phyloP scores from a whole-genome alignment of 2,329 filamentous ascomycete species.

The Colletotrichum theobromicola region DNA sequence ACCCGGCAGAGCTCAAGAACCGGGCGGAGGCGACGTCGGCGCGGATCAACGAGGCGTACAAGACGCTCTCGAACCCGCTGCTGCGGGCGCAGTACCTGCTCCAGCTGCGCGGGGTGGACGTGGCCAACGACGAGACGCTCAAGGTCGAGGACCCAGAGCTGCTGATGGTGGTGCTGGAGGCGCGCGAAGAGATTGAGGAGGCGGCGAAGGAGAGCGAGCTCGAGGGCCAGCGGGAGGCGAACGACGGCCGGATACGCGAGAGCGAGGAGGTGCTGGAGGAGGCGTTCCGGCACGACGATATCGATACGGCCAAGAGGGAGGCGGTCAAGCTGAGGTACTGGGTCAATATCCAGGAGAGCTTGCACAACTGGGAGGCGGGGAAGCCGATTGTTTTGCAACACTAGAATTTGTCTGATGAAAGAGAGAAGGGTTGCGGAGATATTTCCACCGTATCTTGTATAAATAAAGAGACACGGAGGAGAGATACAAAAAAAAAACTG shows the following conservation, averaged over 20 bases:
- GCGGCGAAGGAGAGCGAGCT: slow-evolving; percentile 72
- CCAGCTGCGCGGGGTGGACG: slow-evolving; percentile 74
- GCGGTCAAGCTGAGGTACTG: slow-evolving; percentile 85
- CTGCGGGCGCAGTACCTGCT: slow-evolving; percentile 89
- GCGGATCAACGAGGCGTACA: slow-evolving; percentile 90
- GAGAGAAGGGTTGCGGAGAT: background rate
- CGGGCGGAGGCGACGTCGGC: slow-evolving; percentile 79
- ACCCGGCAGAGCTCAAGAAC: slow-evolving; percentile 57
- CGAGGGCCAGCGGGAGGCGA: slow-evolving; percentile 62
- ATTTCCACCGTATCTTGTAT: background rate
- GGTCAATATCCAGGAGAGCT: slow-evolving; percentile 82
- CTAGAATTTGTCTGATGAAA: slow-evolving; percentile 22
- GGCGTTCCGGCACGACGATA: slow-evolving; percentile 70
- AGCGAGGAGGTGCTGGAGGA: slow-evolving; percentile 68
- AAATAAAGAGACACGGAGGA: background rate
- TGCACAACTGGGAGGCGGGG: slow-evolving; percentile 85
- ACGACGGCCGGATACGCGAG: slow-evolving; percentile 68
- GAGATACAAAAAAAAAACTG: background rate
- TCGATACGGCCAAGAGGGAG: slow-evolving; percentile 72
- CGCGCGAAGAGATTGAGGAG: slow-evolving; percentile 76
- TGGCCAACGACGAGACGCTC: slow-evolving; percentile 78
- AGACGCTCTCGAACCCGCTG: slow-evolving; percentile 80
- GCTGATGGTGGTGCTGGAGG: slow-evolving; percentile 81
- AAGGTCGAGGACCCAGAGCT: slow-evolving; percentile 72
- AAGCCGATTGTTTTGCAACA: slow-evolving; percentile 63